These are phyloP conservation scores for Cetraspora pellucida DNA, from an alignment of 192 early-diverging fungal species.

Conservation along the genomic window DNA sequence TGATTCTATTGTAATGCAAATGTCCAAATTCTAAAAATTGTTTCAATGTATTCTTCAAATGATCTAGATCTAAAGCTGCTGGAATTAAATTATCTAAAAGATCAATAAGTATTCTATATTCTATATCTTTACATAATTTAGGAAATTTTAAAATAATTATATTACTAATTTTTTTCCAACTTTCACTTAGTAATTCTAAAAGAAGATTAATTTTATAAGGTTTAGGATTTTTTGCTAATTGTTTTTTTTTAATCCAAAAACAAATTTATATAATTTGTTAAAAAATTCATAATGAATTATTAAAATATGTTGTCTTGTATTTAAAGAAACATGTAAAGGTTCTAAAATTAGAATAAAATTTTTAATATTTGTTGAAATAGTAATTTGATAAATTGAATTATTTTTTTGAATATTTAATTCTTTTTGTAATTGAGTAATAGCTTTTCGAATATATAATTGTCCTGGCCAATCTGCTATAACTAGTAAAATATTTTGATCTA, in stretches of 20 bases:
- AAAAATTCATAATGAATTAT: constrained; percentile 1
- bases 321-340: constrained; percentile 1
- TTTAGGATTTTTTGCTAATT: not conserved
- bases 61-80: not conserved
- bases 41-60: constrained; percentile 1
- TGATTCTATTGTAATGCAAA: too few species aligned
- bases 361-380: not conserved
- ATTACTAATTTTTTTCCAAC: not conserved
- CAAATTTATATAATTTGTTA: not conserved
- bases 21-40: too few species aligned
- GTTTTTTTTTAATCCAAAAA: not conserved
- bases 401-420: not conserved
- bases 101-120: not conserved
- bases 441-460: constrained; percentile 16
- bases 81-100: constrained; percentile 17
- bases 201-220: constrained; percentile 1
- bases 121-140: constrained; percentile 1
- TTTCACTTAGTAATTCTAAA: not conserved
- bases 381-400: not conserved
- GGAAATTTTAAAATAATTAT: not conserved
- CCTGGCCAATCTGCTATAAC: constrained; percentile 16
- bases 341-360: constrained; percentile 2
- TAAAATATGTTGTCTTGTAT: not conserved
- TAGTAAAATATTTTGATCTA: not conserved
- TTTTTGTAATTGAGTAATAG: not conserved